phyloP scores from a whole-genome alignment of 495 filamentous ascomycete genomes.

The Entonaema liquescens region DNA sequence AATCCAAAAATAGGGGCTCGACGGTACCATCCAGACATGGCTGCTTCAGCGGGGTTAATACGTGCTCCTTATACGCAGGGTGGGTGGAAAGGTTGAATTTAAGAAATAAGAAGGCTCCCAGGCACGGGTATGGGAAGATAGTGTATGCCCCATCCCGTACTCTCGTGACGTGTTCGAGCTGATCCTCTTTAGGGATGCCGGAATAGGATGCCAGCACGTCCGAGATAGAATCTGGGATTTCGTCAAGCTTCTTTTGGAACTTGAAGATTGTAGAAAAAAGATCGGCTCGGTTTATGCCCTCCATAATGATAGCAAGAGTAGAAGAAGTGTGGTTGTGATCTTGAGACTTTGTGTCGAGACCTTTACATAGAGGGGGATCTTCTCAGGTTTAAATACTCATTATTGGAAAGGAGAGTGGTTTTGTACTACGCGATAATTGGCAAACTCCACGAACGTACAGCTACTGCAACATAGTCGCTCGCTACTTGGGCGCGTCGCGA shows the following conservation, averaged over 20 bases:
- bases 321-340: background rate
- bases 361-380: too few relatives aligned
- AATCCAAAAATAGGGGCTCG: conserved; percentile 53
- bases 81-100: conserved; percentile 47
- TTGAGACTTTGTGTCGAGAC: too few relatives aligned
- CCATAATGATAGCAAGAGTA: background rate
- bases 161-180: conserved; percentile 33
- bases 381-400: too few relatives aligned
- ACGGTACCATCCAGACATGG: background rate
- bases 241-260: conserved; percentile 19
- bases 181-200: conserved; percentile 21
- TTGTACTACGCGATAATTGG: too few relatives aligned
- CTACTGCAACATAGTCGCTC: too few relatives aligned
- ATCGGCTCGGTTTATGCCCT: background rate
- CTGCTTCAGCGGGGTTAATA: conserved; percentile 41
- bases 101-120: conserved; percentile 53
- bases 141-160: conserved; percentile 39
- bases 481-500: too few relatives aligned
- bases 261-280: background rate
- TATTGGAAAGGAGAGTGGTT: too few relatives aligned
- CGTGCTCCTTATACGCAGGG: conserved; percentile 38
- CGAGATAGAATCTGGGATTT: conserved; percentile 29
- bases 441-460: too few relatives aligned
- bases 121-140: conserved; percentile 50
- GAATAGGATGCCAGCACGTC: conserved; percentile 34